A percentile compares a stretch with the other conserved stretches of the same genome.
Evolutionary conservation across 2,329 filamentous ascomycete genomes (phyloP).

Genomic region (Colletotrichum theobromicola): DNA sequence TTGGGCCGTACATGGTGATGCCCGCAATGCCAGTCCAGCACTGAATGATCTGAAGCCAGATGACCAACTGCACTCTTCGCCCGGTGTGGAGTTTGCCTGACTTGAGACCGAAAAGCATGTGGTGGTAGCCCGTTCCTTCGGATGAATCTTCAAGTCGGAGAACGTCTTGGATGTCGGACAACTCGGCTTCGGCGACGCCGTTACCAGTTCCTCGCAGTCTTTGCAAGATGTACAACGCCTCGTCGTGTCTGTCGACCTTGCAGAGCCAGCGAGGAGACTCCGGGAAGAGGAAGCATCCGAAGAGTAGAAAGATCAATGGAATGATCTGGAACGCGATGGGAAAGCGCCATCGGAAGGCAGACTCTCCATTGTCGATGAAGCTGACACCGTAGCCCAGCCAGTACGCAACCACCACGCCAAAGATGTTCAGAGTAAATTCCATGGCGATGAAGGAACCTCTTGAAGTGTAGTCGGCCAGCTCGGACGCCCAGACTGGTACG

Average conservation of each 20-base stretch:
- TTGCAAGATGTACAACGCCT: not conserved
- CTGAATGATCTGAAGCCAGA: not conserved
- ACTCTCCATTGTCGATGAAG: not conserved
- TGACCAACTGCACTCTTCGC: not conserved
- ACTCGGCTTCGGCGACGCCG: not conserved
- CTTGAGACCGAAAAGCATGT: not conserved
- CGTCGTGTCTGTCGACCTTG: not conserved
- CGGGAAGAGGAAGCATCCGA: not conserved
- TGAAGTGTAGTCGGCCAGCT: fast-evolving
- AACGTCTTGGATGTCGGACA: not conserved
- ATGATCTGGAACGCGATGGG: not conserved
- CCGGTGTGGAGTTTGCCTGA: not conserved
- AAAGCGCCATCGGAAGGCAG: not conserved
- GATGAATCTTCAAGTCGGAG: not conserved
- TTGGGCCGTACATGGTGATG: not conserved
- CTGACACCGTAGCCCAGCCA: not conserved
- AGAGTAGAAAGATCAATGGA: fast-evolving
- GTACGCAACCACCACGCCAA: not conserved
- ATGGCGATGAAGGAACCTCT: not conserved
- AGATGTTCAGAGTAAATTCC: not conserved
- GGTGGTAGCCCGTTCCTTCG: not conserved
- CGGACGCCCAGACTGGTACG: not conserved
- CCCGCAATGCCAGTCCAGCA: not conserved
- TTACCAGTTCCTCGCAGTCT: not conserved
- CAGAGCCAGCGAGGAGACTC: not conserved